These are phyloP conservation scores for Cucumis sativus DNA, from an alignment of 306 rosid genomes.

Conservation along the genomic window DNA sequence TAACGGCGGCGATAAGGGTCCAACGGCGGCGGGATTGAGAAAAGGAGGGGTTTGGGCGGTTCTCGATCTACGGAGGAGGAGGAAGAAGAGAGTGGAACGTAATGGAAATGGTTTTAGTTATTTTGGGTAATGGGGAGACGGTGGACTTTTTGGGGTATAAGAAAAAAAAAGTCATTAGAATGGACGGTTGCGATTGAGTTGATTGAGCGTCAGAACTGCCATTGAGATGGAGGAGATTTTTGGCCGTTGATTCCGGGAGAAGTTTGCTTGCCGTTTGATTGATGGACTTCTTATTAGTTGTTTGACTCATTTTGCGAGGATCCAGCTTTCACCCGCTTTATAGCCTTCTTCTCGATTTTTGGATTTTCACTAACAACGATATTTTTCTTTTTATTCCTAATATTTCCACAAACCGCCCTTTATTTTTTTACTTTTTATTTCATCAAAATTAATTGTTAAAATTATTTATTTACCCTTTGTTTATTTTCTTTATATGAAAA, in stretches of 20 bases:
- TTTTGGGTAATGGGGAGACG: slow-evolving; percentile 14
- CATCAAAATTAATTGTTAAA: too few species aligned
- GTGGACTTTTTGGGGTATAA: slow-evolving; percentile 9
- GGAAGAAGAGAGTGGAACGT: background rate
- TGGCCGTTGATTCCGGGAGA: background rate
- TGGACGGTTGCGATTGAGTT: slow-evolving; percentile 9
- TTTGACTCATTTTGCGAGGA: slow-evolving; percentile 9
- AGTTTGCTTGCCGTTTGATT: background rate
- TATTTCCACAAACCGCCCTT: too few species aligned
- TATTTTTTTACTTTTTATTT: too few species aligned
- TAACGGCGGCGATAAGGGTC: background rate
- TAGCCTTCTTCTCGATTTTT: background rate
- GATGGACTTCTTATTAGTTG: background rate
- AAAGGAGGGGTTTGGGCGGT: background rate
- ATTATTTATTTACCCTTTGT: too few species aligned
- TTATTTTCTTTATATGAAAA: too few species aligned
- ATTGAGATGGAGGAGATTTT: background rate
- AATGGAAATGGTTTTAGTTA: slow-evolving; percentile 9
- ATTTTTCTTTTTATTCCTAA: too few species aligned
- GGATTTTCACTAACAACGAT: background rate
- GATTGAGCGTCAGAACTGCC: slow-evolving; percentile 2
- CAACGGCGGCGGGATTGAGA: background rate
- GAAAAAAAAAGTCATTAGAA: background rate
- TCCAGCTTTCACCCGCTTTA: background rate
- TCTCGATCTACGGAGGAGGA: slow-evolving; percentile 10